Evolutionary conservation across 192 early-diverging fungal species (phyloP), one percentile per base, ranked within the genome.

Genomic region (Backusella sp.): DNA sequence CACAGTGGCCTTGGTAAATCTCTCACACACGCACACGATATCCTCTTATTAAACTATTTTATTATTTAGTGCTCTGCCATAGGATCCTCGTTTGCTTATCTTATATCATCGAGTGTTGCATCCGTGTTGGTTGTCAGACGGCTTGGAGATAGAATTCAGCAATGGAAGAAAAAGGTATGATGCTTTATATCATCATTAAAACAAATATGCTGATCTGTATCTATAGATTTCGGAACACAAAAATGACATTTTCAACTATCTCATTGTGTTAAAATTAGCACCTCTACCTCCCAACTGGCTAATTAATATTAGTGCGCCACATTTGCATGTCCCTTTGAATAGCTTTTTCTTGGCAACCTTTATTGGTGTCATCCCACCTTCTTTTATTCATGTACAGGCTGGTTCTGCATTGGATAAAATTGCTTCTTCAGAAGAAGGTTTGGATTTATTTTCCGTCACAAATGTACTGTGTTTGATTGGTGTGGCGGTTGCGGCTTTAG

Each of bases 261-360:
- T 90, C 44, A 80, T 90, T 59, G 77, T 90, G 0, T 75, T 90
- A 12, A 80, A 87, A 30, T 66, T 90, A 9, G 76, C 82, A 11
- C 88, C 88, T 0, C 81, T 90, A 46, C 87, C 87, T 12, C 88
- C 88, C 19, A 88, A 90, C 23, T 90, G 88, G 88, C 79, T 86
- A 44, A 83, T 80, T 68, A 90, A 90, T 59, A 79, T 90, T 32
- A 84, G 86, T 12, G 80, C 87, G 1, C 87, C 88, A 21, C 88
- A 90, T 34, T 72, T 90, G 37, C 73, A 80, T 39, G 84, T 90
- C n/a, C 82, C 87, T 1, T 65, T 87, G 11, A 74, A 77, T 68
- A 75, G 79, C 17, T 90, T 90, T 59, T 86, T 88, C 36, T 66
- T 80, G 17, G 88, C 87, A 7, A 90, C 88, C 1, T 78, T 90